Conservation (phyloP, 2,329 filamentous ascomycete genomes). For the Diplodia corticola region DNA sequence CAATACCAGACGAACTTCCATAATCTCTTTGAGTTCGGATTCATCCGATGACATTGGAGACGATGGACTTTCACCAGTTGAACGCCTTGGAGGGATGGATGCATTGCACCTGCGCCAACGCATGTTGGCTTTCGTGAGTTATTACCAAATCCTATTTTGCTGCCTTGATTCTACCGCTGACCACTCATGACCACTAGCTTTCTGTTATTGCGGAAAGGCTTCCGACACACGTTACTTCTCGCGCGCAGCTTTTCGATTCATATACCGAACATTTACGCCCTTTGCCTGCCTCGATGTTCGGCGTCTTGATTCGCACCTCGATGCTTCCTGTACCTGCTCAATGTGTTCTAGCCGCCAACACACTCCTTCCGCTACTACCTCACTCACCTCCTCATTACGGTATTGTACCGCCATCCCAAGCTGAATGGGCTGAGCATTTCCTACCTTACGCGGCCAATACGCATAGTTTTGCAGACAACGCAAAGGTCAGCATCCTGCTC, state of each 20-base stretch:
- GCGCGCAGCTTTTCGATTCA: slow-evolving; percentile 60
- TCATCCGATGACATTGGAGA: background rate
- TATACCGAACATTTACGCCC: slow-evolving; percentile 59
- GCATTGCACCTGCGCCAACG: slow-evolving; percentile 64
- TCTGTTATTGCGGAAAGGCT: slow-evolving; percentile 35
- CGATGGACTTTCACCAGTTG: slow-evolving; percentile 27
- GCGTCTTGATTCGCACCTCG: slow-evolving; percentile 54
- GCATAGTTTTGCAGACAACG: slow-evolving; percentile 35
- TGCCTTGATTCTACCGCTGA: background rate
- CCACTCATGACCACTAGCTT: background rate
- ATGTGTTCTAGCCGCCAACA: slow-evolving; percentile 48
- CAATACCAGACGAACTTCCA: background rate
- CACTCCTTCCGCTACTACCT: slow-evolving; percentile 33
- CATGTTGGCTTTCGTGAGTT: slow-evolving; percentile 58
- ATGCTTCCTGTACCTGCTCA: slow-evolving; percentile 47
- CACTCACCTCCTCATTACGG: slow-evolving; percentile 33
- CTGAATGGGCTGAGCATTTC: slow-evolving; percentile 33
- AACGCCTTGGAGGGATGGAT: slow-evolving; percentile 47
- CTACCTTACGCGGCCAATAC: slow-evolving; percentile 31
- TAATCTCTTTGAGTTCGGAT: slow-evolving; percentile 7
- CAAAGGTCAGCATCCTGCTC: slow-evolving; percentile 39
- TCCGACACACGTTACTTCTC: slow-evolving; percentile 50
- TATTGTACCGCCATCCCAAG: slow-evolving; percentile 29
- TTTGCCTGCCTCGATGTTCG: slow-evolving; percentile 60
- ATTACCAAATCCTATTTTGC: background rate